A percentile compares a stretch with the other conserved stretches of the same genome.
phyloP scores from a whole-genome alignment of 208 protist species.

The Porcisia deanei region DNA sequence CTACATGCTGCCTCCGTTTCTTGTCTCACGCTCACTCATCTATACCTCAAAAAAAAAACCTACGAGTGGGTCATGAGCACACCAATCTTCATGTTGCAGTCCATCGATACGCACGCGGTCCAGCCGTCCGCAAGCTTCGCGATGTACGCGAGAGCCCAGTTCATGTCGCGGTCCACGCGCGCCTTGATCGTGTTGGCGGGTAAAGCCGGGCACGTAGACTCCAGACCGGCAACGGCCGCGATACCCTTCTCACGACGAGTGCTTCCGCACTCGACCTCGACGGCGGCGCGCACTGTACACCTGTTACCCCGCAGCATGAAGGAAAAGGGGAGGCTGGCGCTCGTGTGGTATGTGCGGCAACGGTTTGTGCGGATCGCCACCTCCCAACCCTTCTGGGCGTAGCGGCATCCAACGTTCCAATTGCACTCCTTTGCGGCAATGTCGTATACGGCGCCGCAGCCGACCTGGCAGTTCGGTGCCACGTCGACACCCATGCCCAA shows the following conservation, averaged over 20 bases:
- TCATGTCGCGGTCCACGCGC: conserved; percentile 52
- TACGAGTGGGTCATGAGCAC: conserved; percentile 76
- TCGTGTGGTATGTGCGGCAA: conserved; percentile 49
- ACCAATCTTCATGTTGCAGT: conserved; percentile 61
- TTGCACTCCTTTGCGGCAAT: conserved; percentile 59
- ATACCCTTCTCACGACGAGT: conserved; percentile 22
- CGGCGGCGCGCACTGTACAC: conserved; percentile 36
- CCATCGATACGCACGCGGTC: conserved; percentile 63
- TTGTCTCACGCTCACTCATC: background rate
- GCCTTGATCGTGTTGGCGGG: conserved; percentile 77
- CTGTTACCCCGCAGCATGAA: conserved; percentile 36
- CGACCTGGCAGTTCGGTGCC: conserved; percentile 55
- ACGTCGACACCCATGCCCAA: conserved; percentile 63
- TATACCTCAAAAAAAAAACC: background rate
- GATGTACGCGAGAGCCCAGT: conserved; percentile 72
- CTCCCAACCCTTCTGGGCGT: conserved; percentile 43
- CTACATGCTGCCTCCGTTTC: background rate
- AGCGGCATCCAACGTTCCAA: conserved; percentile 67
- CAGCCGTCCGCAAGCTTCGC: conserved; percentile 68
- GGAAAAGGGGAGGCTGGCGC: conserved; percentile 42
- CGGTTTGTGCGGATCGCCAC: conserved; percentile 55
- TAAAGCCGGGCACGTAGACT: conserved; percentile 54
- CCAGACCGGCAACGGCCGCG: conserved; percentile 41
- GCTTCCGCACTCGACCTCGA: conserved; percentile 50
- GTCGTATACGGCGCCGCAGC: conserved; percentile 58